These are phyloP conservation scores for Pseudogymnoascus sp. DNA, from an alignment of 2,329 filamentous ascomycete genomes.

Conservation along the genomic window DNA sequence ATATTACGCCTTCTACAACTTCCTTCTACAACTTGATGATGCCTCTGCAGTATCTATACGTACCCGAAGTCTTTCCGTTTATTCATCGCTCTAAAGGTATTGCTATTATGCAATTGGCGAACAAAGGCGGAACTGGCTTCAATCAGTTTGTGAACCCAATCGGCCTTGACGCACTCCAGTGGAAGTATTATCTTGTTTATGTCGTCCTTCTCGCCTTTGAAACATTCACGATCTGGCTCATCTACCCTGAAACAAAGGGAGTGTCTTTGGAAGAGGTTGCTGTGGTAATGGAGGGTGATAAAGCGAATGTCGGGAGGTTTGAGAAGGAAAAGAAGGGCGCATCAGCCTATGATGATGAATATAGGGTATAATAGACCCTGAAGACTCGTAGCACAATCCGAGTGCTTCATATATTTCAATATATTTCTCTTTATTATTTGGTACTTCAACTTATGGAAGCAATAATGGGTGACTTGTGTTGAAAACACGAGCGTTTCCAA, in stretches of 20 bases:
- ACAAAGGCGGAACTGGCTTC: constrained; percentile 23
- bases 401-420: neutral
- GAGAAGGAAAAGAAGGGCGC: neutral
- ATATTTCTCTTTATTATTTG: neutral
- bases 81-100: constrained; percentile 2
- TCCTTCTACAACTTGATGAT: constrained; percentile 13
- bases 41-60: neutral
- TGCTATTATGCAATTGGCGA: constrained; percentile 23
- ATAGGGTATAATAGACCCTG: neutral
- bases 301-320: neutral
- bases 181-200: constrained; percentile 37
- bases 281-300: neutral
- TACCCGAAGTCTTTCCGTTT: constrained; percentile 4
- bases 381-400: neutral
- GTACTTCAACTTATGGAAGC: neutral
- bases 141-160: constrained; percentile 40
- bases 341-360: neutral
- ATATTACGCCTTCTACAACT: constrained; percentile 12
- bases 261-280: constrained; percentile 16
- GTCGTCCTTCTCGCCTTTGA: constrained; percentile 29
- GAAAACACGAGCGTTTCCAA: neutral
- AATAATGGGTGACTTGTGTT: neutral
- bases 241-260: constrained; percentile 24
- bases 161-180: constrained; percentile 31
- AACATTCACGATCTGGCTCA: constrained; percentile 31